These are phyloP conservation scores for Poronia punctata DNA, from an alignment of 495 filamentous ascomycete species.

Conservation along the genomic window DNA sequence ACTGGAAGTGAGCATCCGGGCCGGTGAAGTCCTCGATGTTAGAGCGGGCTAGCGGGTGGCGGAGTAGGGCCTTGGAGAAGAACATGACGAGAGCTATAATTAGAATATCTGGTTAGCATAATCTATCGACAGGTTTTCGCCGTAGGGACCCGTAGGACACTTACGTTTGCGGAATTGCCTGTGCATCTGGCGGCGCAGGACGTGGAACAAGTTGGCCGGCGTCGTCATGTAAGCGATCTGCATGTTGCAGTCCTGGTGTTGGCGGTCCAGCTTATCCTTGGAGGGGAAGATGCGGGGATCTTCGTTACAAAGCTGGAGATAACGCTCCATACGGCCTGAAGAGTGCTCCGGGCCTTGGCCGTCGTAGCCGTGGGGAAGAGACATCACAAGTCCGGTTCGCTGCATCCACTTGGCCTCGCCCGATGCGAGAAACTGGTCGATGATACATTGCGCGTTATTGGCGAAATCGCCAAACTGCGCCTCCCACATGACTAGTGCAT, in stretches of 20 bases:
- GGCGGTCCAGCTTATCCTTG: conserved; percentile 81
- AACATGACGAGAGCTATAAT: conserved; percentile 78
- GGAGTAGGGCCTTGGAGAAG: conserved; percentile 92
- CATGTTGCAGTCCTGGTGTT: conserved; percentile 99
- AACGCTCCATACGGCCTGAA: conserved; percentile 94
- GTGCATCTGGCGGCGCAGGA: conserved; percentile 95
- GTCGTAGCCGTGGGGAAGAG: conserved; percentile 94
- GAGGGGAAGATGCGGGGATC: conserved; percentile 89
- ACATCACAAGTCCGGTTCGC: conserved; percentile 89
- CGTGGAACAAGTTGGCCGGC: conserved; percentile 92
- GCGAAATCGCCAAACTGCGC: conserved; percentile 99
- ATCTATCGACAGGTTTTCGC: conserved; percentile 2
- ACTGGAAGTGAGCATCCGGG: conserved; percentile 80
- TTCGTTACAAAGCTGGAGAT: conserved; percentile 95
- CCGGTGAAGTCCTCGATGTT: conserved; percentile 81
- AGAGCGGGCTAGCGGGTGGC: conserved; percentile 86
- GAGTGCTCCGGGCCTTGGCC: conserved; percentile 98
- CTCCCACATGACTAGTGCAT: conserved; percentile 98
- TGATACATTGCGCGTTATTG: conserved; percentile 98
- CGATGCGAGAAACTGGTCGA: conserved; percentile 97
- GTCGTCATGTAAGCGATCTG: conserved; percentile 92
- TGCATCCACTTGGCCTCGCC: conserved; percentile 98
- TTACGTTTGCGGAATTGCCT: conserved; percentile 97
- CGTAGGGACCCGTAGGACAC: conserved; percentile 24
- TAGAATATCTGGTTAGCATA: no score